phyloP scores from a whole-genome alignment of 75 land plant species.

The Gnetum montanum region DNA sequence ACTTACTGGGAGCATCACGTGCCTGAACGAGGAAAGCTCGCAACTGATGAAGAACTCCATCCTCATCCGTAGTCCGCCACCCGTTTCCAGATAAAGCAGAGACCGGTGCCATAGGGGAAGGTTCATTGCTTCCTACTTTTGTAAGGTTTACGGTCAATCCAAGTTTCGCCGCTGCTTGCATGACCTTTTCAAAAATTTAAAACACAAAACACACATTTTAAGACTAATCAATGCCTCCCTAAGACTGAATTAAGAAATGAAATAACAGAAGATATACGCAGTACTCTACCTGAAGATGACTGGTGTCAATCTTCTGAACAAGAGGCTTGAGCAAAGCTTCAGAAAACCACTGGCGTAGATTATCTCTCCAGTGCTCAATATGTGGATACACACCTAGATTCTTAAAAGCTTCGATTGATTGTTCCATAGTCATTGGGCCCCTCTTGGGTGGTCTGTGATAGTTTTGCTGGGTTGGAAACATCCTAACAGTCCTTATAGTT shows the following conservation, averaged over 20 bases:
- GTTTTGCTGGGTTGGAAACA: constrained; percentile 84
- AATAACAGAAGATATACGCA: too few relatives aligned
- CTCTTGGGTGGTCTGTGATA: constrained; percentile 78
- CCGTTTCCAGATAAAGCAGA: constrained; percentile 42
- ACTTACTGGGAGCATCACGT: constrained; percentile 57
- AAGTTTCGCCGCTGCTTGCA: constrained; percentile 78
- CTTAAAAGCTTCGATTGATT: constrained; percentile 56
- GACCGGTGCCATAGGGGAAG: constrained; percentile 13
- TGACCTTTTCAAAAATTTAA: too few relatives aligned
- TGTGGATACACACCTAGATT: constrained; percentile 73
- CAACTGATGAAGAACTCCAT: constrained; percentile 82
- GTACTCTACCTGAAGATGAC: constrained; percentile 71
- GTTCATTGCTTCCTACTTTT: constrained; percentile 55
- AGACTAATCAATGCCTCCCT: too few relatives aligned
- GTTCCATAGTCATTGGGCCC: constrained; percentile 88
- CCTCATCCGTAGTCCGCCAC: constrained; percentile 91
- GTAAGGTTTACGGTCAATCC: constrained; percentile 50
- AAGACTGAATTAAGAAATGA: too few relatives aligned
- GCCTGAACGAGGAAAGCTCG: constrained; percentile 72
- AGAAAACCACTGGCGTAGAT: constrained; percentile 95
- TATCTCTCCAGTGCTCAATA: constrained; percentile 95
- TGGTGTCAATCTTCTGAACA: constrained; percentile 67
- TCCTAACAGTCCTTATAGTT: constrained; percentile 91
- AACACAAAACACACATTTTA: too few relatives aligned
- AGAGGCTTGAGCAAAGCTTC: constrained; percentile 71